Evolutionary conservation across 73 alveolate genomes (phyloP).

Genomic region (Paramecium bursaria): DNA sequence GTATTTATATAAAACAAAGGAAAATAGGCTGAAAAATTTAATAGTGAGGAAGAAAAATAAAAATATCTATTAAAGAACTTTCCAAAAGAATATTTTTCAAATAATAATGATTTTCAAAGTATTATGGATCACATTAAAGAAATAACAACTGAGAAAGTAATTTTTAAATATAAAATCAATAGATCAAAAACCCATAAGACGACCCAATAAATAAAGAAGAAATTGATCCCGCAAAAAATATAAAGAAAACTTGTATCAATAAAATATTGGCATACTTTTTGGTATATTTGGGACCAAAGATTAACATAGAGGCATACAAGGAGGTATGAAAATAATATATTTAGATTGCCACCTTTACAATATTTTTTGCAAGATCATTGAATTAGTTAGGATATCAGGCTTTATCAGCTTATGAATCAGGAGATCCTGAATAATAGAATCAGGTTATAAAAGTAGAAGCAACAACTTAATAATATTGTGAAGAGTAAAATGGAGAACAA

Average conservation of each 20-base stretch:
- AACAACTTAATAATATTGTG: constrained; percentile 47
- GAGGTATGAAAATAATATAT: constrained; percentile 15
- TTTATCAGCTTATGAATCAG: constrained; percentile 8
- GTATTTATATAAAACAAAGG: not conserved
- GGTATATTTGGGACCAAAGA: constrained; percentile 28
- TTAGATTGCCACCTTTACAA: constrained; percentile 29
- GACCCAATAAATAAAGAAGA: constrained; percentile 66
- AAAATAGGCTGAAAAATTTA: not conserved
- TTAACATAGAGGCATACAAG: constrained; percentile 59
- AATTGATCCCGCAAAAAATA: constrained; percentile 60
- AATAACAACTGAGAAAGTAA: constrained; percentile 46
- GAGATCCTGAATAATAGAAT: constrained; percentile 17
- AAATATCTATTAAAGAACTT: constrained; percentile 4
- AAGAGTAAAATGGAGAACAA: constrained; percentile 68
- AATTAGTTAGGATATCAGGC: constrained; percentile 35
- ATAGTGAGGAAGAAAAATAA: constrained; percentile 33
- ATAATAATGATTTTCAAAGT: not conserved
- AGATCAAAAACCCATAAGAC: constrained; percentile 50
- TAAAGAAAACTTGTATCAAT: constrained; percentile 61
- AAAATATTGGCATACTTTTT: constrained; percentile 66
- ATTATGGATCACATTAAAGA: constrained; percentile 5
- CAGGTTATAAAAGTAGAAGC: not conserved
- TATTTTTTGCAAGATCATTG: constrained; percentile 10
- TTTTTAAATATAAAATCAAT: not conserved
- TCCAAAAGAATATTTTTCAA: constrained; percentile 4